Evolutionary conservation across 139 green algal genomes (phyloP), one percentile per base, ranked within the genome.

Genomic region (Chlorella sp.): DNA sequence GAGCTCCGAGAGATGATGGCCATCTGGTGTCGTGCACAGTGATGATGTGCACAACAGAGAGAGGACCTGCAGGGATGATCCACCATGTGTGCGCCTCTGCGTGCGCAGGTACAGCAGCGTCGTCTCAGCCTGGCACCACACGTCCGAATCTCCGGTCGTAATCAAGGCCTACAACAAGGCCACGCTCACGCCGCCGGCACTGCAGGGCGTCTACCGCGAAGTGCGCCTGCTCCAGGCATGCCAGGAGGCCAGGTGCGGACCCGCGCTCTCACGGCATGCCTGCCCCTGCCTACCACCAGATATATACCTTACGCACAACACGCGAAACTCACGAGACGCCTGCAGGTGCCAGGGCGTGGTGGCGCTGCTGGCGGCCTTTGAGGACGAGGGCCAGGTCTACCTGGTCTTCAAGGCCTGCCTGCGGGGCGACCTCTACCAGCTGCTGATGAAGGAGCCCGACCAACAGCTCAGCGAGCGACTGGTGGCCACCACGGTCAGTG

Each of bases 351-450:
- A 63, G 36, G 77, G 77, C 4, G 73, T 83, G 2, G 77, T 79
- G 17, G 50, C 62, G 17, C 50, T 83, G 23, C 69, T 75, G 2
- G 68, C 77, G 1, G 74, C 77, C 1, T 88, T 85, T 70, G 82
- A 88, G 51, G 79, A 85, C 49, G 74, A 83, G 22, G 31, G 63
- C n/a, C 51, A 62, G 14, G 49, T 87, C 2, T 83, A 83, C 70
- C 73, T 88, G 5, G 73, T 82, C 1, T 83, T 83, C 31, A 68
- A 78, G 42, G 67, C 65, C 62, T 88, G 76, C 63, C 78, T 73
- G 76, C 61, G 63, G 3, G 78, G 78, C 22, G 78, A 83, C 64
- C 55, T 83, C 17, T 83, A 83, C 29, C 68, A 78, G 55, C 64
- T 77, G 14, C 60, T 83, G 1, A 72, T 74, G 42, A 74, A 64